phyloP scores from a whole-genome alignment of 2,329 filamentous ascomycete species.

The Colletotrichum tofieldiae region DNA sequence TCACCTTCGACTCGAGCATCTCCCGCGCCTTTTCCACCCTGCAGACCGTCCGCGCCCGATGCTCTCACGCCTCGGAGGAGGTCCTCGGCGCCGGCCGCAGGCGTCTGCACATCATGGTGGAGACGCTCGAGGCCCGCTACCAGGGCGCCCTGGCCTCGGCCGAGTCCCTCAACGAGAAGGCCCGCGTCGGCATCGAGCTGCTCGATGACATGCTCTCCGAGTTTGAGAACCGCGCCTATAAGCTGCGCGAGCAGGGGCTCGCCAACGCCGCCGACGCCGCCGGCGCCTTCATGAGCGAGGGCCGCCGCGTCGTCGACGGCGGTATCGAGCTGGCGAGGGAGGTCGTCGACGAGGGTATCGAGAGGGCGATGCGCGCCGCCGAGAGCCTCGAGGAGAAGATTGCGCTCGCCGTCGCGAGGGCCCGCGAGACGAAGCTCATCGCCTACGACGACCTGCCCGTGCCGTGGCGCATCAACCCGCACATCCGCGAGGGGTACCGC shows the following conservation, averaged over 20 bases:
- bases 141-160: constrained; percentile 88
- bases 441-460: constrained; percentile 90
- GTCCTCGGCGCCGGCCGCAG: constrained; percentile 89
- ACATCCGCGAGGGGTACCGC: constrained; percentile 92
- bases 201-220: constrained; percentile 90
- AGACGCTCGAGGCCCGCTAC: constrained; percentile 90
- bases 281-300: constrained; percentile 81
- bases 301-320: constrained; percentile 85
- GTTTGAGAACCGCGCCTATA: constrained; percentile 86
- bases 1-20: constrained; percentile 87
- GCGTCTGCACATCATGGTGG: constrained; percentile 89
- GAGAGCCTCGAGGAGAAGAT: constrained; percentile 88
- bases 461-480: constrained; percentile 95
- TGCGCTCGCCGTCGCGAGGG: constrained; percentile 81
- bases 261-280: constrained; percentile 77
- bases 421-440: constrained; percentile 86
- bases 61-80: constrained; percentile 91
- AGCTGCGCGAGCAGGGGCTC: constrained; percentile 83
- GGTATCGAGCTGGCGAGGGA: constrained; percentile 81
- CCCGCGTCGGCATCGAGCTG: constrained; percentile 86
- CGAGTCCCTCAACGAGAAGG: constrained; percentile 92
- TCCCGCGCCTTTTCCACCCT: constrained; percentile 89
- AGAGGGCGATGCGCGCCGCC: constrained; percentile 86
- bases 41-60: constrained; percentile 88
- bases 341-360: constrained; percentile 85